Base-by-base conservation (phyloP, 495 filamentous ascomycete genomes). In the Extremus antarcticus region DNA sequence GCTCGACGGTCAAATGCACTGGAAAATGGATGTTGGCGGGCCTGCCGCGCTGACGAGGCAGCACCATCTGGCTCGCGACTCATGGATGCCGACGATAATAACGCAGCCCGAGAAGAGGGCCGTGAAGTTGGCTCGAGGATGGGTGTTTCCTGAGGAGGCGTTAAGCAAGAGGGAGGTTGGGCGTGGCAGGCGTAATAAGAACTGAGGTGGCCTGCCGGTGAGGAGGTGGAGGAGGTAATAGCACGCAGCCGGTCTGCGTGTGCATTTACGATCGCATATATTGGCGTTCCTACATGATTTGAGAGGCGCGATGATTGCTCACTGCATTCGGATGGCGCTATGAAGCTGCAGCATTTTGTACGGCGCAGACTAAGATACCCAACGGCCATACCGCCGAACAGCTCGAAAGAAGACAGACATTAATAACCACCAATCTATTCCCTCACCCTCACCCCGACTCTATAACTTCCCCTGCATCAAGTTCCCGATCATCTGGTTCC, bases 1-100 rank as follows among this genome's bases (percentile, higher is more conserved):
- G 15, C 67, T 85, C 13, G 77, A 78, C 0, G 80, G 79, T 0
- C 84, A 90, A 58, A 75, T 77, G 11, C 71, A 78, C 29, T 90
- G 86, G 72, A 80, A 78, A 64, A 71, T 84, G 59, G 87, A 92
- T 61, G 85, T 94, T 57, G 89, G 89, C 7, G 85, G 84, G 7
- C 88, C 90, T 0, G 84, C 82, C 9, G 84, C 86, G 51, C 74
- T 87, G 17, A 89, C 85, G 1, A 68, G 89, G 32, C 78, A 86
- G 67, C 84, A 86, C 47, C 72, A 86, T 49, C 66, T 78, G 0
- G 75, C 76, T 0, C 80, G 86, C 56, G 90, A 96, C 67, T 72
- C 76, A 58, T 94, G 90, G 90, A 92, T 96, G 66, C 88, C 88
- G 10, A 83, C 84, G 73, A 84, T 86, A 38, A 84, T 89, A 62